A percentile compares a stretch with the other conserved stretches of the same genome.
These are phyloP conservation scores for Jamesozyma gamospora DNA, from an alignment of 805 yeast species.

Conservation along the genomic window DNA sequence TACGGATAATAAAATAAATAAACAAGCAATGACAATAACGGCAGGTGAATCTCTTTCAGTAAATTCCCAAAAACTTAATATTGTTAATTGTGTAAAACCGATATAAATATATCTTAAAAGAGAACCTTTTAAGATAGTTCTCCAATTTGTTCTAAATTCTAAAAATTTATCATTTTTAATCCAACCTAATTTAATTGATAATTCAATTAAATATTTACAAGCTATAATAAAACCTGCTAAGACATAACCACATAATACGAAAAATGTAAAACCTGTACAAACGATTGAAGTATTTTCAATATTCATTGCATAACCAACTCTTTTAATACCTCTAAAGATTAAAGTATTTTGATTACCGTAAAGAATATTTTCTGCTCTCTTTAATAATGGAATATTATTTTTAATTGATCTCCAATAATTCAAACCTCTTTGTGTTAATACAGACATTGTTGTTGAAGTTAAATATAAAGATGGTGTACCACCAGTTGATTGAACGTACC, in stretches of 20 bases:
- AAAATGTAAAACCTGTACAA: slow-evolving; percentile 79
- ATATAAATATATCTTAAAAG: slow-evolving; percentile 68
- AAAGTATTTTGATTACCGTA: slow-evolving; percentile 48
- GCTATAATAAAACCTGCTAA: slow-evolving; percentile 50
- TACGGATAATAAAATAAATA: slow-evolving; percentile 53
- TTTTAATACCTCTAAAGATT: slow-evolving; percentile 77
- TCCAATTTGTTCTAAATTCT: slow-evolving; percentile 48
- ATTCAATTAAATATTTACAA: slow-evolving; percentile 42
- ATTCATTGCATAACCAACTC: slow-evolving; percentile 65
- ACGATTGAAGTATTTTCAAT: slow-evolving; percentile 81
- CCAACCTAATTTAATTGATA: slow-evolving; percentile 39
- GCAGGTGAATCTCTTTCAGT: slow-evolving; percentile 76
- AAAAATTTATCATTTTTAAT: slow-evolving; percentile 38
- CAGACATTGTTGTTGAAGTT: slow-evolving; percentile 51
- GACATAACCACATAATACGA: slow-evolving; percentile 69
- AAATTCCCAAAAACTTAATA: slow-evolving; percentile 82
- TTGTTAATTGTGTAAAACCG: slow-evolving; percentile 73
- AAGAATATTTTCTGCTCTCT: slow-evolving; percentile 33
- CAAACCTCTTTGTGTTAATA: slow-evolving; percentile 55
- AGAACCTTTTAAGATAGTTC: slow-evolving; percentile 60
- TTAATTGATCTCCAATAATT: slow-evolving; percentile 18
- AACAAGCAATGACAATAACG: slow-evolving; percentile 67
- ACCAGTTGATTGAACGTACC: slow-evolving; percentile 86
- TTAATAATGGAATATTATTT: slow-evolving; percentile 19
- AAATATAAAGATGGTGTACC: slow-evolving; percentile 71